These are phyloP conservation scores for Fusarium sp. DNA, from an alignment of 2,329 filamentous ascomycete species.

Conservation along the genomic window DNA sequence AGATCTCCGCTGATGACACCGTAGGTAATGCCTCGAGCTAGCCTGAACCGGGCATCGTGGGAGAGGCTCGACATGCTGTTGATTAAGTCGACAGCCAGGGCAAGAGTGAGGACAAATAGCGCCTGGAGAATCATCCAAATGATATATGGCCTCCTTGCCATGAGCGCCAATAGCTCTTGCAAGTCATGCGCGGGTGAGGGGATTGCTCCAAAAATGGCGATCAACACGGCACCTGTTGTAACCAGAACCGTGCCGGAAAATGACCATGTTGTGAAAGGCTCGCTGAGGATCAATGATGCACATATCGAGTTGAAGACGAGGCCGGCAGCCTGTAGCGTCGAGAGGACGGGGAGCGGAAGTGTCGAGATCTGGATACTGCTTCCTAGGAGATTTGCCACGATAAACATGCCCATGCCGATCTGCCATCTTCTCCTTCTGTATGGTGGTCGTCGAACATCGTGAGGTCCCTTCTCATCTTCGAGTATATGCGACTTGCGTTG, in stretches of 20 bases:
- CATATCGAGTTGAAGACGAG: slow-evolving; percentile 99
- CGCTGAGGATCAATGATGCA: slow-evolving; percentile 89
- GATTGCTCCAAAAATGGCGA: slow-evolving; percentile 93
- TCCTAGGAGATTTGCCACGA: slow-evolving; percentile 91
- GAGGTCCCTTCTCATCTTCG: slow-evolving; percentile 89
- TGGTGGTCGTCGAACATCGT: slow-evolving; percentile 83
- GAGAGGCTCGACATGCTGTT: slow-evolving; percentile 63
- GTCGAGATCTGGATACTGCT: slow-evolving; percentile 98
- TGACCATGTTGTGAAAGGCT: slow-evolving; percentile 96
- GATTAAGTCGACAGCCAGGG: slow-evolving; percentile 69
- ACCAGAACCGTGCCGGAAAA: slow-evolving; percentile 89
- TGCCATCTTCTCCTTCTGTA: slow-evolving; percentile 95
- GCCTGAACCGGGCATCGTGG: slow-evolving; percentile 73
- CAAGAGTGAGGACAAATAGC: slow-evolving; percentile 75
- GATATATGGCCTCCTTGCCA: slow-evolving; percentile 80
- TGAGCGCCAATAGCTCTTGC: slow-evolving; percentile 79
- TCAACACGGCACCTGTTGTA: slow-evolving; percentile 86
- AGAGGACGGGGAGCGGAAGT: slow-evolving; percentile 90
- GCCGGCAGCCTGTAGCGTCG: slow-evolving; percentile 93
- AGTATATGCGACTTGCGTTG: slow-evolving; percentile 98
- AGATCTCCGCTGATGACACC: slow-evolving; percentile 91
- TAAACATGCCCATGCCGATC: slow-evolving; percentile 96
- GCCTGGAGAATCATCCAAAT: slow-evolving; percentile 88
- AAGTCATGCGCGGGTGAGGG: slow-evolving; percentile 91
- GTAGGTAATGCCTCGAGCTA: slow-evolving; percentile 85